phyloP scores from a whole-genome alignment of 2,329 filamentous ascomycete species.

The Fusarium tanahbumbuense region DNA sequence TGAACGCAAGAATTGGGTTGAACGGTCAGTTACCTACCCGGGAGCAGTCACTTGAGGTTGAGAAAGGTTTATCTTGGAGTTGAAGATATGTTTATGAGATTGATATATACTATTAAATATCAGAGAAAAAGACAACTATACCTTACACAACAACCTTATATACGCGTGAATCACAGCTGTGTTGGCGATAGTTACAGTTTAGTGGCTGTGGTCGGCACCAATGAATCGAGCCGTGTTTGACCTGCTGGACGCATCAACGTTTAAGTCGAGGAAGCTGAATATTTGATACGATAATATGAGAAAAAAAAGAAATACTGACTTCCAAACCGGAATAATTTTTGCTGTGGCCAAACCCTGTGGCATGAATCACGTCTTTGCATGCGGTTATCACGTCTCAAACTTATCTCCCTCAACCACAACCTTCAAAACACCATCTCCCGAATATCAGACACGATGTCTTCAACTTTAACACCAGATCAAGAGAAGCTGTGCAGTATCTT shows the following conservation, averaged over 20 bases:
- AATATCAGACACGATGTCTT: neutral
- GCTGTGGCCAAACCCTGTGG: neutral
- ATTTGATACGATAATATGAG: no score
- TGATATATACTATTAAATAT: no score
- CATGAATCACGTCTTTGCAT: neutral
- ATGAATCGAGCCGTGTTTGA: no score
- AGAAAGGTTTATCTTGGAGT: neutral
- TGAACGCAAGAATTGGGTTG: accelerated
- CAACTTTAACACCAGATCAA: accelerated
- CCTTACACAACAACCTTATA: no score
- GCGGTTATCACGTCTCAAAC: neutral
- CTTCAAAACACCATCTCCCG: neutral
- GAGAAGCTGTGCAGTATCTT: neutral
- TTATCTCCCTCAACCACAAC: neutral
- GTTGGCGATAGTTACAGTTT: no score
- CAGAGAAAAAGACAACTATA: no score
- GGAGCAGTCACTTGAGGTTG: neutral
- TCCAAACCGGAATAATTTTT: neutral
- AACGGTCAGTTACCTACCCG: neutral
- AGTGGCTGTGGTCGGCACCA: no score
- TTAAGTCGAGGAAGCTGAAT: no score
- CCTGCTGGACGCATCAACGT: no score
- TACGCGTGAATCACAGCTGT: no score
- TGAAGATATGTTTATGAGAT: neutral
- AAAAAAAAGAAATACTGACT: neutral